These are phyloP conservation scores for Rhodotorula sp. DNA, from an alignment of 1,284 basidiomycete species.

Conservation along the genomic window DNA sequence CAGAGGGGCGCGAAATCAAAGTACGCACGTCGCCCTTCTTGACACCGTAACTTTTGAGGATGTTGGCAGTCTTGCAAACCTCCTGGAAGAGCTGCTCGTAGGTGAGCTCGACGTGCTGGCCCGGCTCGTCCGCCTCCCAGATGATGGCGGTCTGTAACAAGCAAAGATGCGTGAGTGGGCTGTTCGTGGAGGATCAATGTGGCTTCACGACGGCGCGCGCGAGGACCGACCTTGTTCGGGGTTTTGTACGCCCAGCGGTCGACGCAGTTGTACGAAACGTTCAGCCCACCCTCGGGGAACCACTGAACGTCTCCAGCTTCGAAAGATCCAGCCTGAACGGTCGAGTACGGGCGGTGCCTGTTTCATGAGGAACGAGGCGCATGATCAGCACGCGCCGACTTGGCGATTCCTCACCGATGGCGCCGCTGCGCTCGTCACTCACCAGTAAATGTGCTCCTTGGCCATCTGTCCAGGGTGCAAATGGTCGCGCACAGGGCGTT, in stretches of 20 bases:
- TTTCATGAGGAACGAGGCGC: background rate
- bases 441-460: conserved; percentile 72
- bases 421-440: background rate
- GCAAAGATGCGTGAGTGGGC: background rate
- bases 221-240: conserved; percentile 70
- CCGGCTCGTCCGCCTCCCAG: conserved; percentile 96
- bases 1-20: no score
- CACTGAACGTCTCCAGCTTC: conserved; percentile 84
- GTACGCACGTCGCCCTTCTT: conserved; percentile 80
- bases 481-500: background rate
- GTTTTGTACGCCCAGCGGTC: conserved; percentile 91
- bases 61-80: conserved; percentile 86
- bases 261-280: conserved; percentile 93
- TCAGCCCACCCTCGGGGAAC: conserved; percentile 62
- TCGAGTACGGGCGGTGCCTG: conserved; percentile 81
- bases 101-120: conserved; percentile 70
- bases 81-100: conserved; percentile 85
- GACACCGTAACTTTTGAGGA: conserved; percentile 83
- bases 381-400: background rate
- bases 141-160: conserved; percentile 78
- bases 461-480: conserved; percentile 62
- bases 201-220: background rate
- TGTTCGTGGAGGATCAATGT: background rate
- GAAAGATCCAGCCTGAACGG: conserved; percentile 80
- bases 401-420: background rate